phyloP scores from a whole-genome alignment of 257 asterid species.

The Eucommia ulmoides region DNA sequence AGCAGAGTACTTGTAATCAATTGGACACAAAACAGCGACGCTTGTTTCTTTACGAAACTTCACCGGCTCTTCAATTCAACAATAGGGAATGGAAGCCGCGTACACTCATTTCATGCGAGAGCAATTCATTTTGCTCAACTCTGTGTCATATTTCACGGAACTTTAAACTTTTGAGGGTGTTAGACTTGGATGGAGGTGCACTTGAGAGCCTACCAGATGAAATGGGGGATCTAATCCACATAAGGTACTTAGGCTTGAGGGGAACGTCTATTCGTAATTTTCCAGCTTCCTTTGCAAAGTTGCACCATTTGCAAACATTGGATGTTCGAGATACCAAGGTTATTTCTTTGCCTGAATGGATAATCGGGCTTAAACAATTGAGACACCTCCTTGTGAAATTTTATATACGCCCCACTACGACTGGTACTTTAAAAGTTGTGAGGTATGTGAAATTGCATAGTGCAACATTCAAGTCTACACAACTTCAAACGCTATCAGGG shows the following conservation, averaged over 20 bases:
- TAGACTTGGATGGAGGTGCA: too few relatives aligned
- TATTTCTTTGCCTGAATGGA: not conserved
- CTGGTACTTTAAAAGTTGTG: too few relatives aligned
- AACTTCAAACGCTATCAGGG: not conserved
- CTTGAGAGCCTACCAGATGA: not conserved
- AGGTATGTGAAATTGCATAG: not conserved
- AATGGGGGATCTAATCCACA: not conserved
- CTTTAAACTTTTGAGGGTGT: too few relatives aligned
- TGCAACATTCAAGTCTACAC: not conserved
- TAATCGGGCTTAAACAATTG: not conserved
- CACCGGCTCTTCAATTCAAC: not conserved
- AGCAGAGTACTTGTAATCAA: not conserved
- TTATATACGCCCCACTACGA: too few relatives aligned
- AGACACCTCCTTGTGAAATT: not conserved
- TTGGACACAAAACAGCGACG: not conserved
- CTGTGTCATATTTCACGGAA: not conserved
- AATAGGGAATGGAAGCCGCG: not conserved
- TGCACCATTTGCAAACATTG: not conserved
- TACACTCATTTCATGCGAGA: not conserved
- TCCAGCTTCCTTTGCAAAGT: too few relatives aligned
- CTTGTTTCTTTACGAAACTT: not conserved
- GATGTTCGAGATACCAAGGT: not conserved
- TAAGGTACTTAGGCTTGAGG: not conserved
- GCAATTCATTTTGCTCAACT: not conserved
- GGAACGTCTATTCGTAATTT: not conserved